These are phyloP conservation scores for Cladosporium phlei DNA, from an alignment of 2,329 filamentous ascomycete genomes.

Conservation along the genomic window DNA sequence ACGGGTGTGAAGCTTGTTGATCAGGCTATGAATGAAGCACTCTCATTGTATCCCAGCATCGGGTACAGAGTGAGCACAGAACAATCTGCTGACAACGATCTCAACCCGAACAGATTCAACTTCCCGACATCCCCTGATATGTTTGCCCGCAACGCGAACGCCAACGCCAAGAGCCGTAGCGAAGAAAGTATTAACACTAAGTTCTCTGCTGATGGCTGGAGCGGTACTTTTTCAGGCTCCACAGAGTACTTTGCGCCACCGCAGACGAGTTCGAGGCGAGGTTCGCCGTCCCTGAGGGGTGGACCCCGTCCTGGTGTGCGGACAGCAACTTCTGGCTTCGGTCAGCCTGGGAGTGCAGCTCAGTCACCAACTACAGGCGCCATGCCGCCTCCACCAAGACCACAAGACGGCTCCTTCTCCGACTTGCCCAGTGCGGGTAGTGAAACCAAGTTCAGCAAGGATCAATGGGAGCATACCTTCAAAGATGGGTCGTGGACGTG, in stretches of 20 bases:
- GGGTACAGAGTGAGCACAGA: constrained; percentile 6
- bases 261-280: constrained; percentile 12
- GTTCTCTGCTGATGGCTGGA: constrained; percentile 44
- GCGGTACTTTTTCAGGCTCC: constrained; percentile 41
- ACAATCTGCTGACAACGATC: constrained; percentile 21
- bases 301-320: constrained; percentile 7
- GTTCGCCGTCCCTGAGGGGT: constrained; percentile 5
- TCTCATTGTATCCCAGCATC: not conserved
- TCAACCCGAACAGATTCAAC: constrained; percentile 26
- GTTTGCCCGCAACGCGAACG: constrained; percentile 17
- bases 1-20: not conserved
- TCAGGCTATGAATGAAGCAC: not conserved
- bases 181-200: constrained; percentile 47
- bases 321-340: constrained; percentile 4
- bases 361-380: constrained; percentile 7
- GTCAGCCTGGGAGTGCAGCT: not conserved
- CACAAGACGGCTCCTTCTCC: constrained; percentile 18
- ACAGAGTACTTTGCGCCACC: constrained; percentile 39
- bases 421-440: constrained; percentile 2
- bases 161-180: constrained; percentile 41
- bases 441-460: constrained; percentile 36
- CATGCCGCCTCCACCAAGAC: constrained; percentile 11
- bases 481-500: constrained; percentile 39
- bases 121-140: constrained; percentile 25
- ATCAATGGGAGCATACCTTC: constrained; percentile 42